A percentile compares a stretch with the other conserved stretches of the same genome.
Evolutionary conservation across 2,329 filamentous ascomycete genomes (phyloP).

Genomic region (Apiospora marii): DNA sequence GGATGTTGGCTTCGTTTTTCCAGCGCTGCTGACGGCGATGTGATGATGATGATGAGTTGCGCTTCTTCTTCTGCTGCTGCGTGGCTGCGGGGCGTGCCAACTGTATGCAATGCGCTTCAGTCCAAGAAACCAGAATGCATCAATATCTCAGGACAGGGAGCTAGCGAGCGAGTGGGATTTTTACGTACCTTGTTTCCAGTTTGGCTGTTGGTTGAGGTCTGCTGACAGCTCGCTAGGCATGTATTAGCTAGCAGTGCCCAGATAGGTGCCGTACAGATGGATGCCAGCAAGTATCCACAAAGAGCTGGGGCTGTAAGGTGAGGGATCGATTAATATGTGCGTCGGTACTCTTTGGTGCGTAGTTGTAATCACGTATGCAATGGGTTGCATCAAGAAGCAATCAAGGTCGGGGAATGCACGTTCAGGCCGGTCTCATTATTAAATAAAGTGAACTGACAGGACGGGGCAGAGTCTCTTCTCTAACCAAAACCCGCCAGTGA

Average conservation of each 20-base stretch:
- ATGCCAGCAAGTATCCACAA: constrained; percentile 1
- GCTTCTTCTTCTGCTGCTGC: constrained; percentile 2
- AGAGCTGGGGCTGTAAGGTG: constrained; percentile 12
- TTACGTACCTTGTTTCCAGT: background rate
- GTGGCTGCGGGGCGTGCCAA: constrained; percentile 1
- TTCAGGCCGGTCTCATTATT: constrained; percentile 3
- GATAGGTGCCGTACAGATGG: background rate
- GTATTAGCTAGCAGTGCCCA: constrained; percentile 9
- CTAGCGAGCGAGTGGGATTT: background rate
- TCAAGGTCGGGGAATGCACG: constrained; percentile 3
- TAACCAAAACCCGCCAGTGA: background rate
- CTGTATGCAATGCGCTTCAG: background rate
- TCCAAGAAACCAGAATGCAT: background rate
- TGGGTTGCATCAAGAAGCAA: constrained; percentile 7
- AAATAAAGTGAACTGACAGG: constrained; percentile 3
- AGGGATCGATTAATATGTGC: constrained; percentile 1
- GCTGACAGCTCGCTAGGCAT: constrained; percentile 6
- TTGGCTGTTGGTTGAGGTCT: constrained; percentile 1
- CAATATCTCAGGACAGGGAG: background rate
- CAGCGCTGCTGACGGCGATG: constrained; percentile 3
- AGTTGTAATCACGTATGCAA: background rate
- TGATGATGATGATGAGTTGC: constrained; percentile 10
- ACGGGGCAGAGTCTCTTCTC: background rate
- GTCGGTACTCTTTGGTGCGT: background rate
- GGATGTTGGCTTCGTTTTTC: constrained; percentile 2